phyloP scores from a whole-genome alignment of 805 yeast genomes.

The Tetrapisispora namnaoensis region DNA sequence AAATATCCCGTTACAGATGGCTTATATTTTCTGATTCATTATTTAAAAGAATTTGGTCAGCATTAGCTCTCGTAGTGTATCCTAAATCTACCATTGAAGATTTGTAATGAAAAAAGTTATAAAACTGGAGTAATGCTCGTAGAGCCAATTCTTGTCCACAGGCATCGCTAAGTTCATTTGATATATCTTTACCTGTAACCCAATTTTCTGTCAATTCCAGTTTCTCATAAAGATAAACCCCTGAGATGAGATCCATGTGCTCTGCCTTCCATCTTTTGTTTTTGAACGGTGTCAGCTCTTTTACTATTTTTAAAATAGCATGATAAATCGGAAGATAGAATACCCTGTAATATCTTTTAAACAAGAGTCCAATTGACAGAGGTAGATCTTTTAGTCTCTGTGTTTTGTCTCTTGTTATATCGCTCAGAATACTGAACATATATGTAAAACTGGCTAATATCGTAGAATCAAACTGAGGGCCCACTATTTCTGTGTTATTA shows the following conservation, averaged over 20 bases:
- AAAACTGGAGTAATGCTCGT: slow-evolving; percentile 67
- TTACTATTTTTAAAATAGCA: slow-evolving; percentile 65
- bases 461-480: background rate
- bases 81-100: slow-evolving; percentile 47
- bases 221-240: slow-evolving; percentile 68
- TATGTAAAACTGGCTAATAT: slow-evolving; percentile 17
- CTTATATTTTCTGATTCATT: slow-evolving; percentile 3
- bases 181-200: slow-evolving; percentile 75
- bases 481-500: background rate
- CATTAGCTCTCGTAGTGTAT: slow-evolving; percentile 29
- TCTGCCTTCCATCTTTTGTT: slow-evolving; percentile 90
- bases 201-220: slow-evolving; percentile 73
- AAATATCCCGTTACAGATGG: too few species aligned
- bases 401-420: slow-evolving; percentile 54
- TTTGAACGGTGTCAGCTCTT: slow-evolving; percentile 76
- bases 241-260: slow-evolving; percentile 88
- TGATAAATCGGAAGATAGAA: slow-evolving; percentile 53
- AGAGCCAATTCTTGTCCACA: slow-evolving; percentile 80
- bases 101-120: slow-evolving; percentile 53
- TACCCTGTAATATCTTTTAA: slow-evolving; percentile 38
- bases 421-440: slow-evolving; percentile 42
- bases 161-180: slow-evolving; percentile 64
- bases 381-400: slow-evolving; percentile 43
- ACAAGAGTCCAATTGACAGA: slow-evolving; percentile 23
- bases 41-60: background rate